phyloP scores from a whole-genome alignment of 192 early-diverging fungal species.

The Backusella mclennaniae region DNA sequence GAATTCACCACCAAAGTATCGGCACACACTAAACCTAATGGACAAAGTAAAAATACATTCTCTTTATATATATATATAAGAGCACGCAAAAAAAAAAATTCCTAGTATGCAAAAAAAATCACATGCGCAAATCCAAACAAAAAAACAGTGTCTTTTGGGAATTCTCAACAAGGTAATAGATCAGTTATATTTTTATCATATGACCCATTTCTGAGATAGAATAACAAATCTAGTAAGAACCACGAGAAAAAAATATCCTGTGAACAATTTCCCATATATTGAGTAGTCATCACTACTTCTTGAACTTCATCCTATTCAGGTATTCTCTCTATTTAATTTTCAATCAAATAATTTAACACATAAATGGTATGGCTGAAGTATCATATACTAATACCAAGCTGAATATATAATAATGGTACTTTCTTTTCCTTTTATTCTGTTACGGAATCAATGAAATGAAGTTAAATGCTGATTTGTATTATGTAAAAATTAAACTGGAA shows the following conservation, averaged over 20 bases:
- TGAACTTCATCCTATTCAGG: neutral
- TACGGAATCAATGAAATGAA: neutral
- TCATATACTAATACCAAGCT: neutral
- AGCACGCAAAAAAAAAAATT: too few relatives aligned
- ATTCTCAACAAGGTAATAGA: neutral
- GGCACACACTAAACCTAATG: slow-evolving; percentile 5
- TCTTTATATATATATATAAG: too few relatives aligned
- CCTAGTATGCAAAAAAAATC: too few relatives aligned
- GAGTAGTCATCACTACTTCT: neutral
- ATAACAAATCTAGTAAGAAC: neutral
- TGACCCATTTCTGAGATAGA: neutral
- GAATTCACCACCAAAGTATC: slow-evolving; percentile 60
- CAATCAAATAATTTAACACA: neutral
- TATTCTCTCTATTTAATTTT: neutral
- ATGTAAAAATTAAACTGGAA: neutral
- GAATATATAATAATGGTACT: neutral
- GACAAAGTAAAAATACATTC: slow-evolving; percentile 13
- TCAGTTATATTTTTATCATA: neutral
- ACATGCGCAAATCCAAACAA: too few relatives aligned
- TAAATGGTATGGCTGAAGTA: neutral
- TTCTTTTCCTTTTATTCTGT: neutral
- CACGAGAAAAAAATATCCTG: neutral
- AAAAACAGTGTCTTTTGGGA: neutral
- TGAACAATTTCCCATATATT: neutral
- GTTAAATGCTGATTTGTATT: neutral